Evolutionary conservation across 2,329 filamentous ascomycete species (phyloP).

Genomic region (Aspergillus ochraceus): DNA sequence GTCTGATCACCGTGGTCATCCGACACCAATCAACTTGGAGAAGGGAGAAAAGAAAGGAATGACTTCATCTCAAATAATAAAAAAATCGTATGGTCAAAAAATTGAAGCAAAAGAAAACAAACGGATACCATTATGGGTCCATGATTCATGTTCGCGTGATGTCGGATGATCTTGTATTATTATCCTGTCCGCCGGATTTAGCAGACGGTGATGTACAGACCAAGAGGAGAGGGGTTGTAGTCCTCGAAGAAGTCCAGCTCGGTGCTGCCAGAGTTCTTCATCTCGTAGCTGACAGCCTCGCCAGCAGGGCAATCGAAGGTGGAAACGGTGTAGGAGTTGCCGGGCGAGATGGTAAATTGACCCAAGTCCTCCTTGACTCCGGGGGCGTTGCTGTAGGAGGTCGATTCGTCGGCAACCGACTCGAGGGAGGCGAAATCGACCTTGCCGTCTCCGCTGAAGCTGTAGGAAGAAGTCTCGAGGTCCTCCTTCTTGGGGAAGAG

Average conservation of each 20-base stretch:
- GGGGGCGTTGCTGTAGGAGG: conserved; percentile 57
- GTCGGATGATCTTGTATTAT: conserved; percentile 3
- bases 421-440: conserved; percentile 56
- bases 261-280: conserved; percentile 53
- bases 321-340: conserved; percentile 55
- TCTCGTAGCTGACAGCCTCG: conserved; percentile 52
- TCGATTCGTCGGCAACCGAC: conserved; percentile 47
- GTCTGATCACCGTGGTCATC: neutral
- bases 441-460: conserved; percentile 54
- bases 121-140: conserved; percentile 9
- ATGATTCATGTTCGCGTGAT: conserved; percentile 18
- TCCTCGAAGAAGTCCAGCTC: conserved; percentile 64
- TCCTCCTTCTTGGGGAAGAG: conserved; percentile 59
- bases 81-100: neutral
- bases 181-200: conserved; percentile 20
- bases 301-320: conserved; percentile 58
- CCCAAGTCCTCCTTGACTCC: conserved; percentile 47
- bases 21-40: neutral
- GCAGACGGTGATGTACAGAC: conserved; percentile 45
- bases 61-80: neutral
- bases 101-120: neutral
- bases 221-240: conserved; percentile 54
- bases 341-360: conserved; percentile 49
- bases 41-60: neutral
- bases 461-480: conserved; percentile 61